Evolutionary conservation across 805 yeast genomes (phyloP).

Genomic region (Candida broadrunensis): DNA sequence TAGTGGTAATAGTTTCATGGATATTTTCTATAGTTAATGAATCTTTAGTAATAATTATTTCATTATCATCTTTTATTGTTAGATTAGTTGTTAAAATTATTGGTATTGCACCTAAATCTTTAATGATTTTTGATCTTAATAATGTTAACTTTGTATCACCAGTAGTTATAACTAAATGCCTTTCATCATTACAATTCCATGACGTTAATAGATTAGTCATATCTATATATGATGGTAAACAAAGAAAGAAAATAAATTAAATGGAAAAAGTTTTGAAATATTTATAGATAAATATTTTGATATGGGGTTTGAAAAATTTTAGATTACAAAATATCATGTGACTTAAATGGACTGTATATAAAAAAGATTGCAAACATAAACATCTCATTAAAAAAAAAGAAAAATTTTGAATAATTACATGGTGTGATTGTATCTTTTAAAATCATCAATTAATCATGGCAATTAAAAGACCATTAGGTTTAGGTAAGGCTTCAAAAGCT

Average conservation of each 20-base stretch:
- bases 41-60: conserved; percentile 17
- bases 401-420: too few relatives aligned
- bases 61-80: conserved; percentile 18
- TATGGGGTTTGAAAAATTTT: conserved; percentile 1
- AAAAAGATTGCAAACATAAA: too few relatives aligned
- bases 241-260: too few relatives aligned
- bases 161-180: conserved; percentile 55
- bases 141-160: conserved; percentile 43
- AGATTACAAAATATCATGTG: neutral
- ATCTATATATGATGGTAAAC: neutral
- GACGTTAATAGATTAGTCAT: conserved; percentile 34
- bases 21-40: neutral
- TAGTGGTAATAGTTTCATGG: conserved; percentile 42
- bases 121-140: conserved; percentile 45
- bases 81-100: conserved; percentile 25
- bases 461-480: conserved; percentile 35
- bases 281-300: neutral
- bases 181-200: conserved; percentile 45
- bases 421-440: too few relatives aligned
- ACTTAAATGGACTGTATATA: neutral
- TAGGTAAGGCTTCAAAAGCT: conserved; percentile 46
- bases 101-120: conserved; percentile 56
- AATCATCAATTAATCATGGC: neutral
- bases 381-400: too few relatives aligned
- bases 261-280: neutral